These are phyloP conservation scores for Cystobasidium onofrii DNA, from an alignment of 768 basidiomycete genomes.

Conservation along the genomic window DNA sequence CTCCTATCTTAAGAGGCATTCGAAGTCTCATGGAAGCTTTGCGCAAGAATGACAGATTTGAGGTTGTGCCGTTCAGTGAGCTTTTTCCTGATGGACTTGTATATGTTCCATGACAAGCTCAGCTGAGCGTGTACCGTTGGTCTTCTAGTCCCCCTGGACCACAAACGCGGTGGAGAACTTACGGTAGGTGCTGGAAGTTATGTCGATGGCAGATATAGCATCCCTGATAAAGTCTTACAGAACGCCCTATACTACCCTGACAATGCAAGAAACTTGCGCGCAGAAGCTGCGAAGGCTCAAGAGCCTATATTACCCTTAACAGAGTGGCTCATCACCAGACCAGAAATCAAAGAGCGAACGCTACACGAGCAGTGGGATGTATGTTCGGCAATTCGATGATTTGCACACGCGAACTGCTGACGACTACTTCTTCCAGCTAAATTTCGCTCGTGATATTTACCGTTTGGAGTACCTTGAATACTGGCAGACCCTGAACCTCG, in stretches of 20 bases:
- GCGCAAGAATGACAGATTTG: neutral
- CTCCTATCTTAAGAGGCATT: slow-evolving; percentile 1
- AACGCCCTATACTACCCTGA: slow-evolving; percentile 11
- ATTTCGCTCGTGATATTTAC: neutral
- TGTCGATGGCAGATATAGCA: too few relatives aligned
- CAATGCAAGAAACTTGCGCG: neutral
- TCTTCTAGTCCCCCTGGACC: neutral
- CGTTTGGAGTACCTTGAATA: slow-evolving; percentile 12
- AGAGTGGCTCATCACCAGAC: neutral
- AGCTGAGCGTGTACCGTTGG: neutral
- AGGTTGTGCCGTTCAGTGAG: neutral
- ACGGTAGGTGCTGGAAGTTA: neutral
- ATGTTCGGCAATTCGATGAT: neutral
- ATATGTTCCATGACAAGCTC: neutral
- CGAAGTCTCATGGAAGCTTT: neutral
- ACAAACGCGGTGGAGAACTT: neutral
- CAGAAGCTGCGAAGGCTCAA: neutral
- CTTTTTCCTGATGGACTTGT: neutral
- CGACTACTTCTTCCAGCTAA: neutral
- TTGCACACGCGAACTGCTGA: neutral
- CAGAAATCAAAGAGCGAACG: neutral
- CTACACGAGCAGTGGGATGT: slow-evolving; percentile 27
- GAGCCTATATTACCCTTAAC: slow-evolving; percentile 23
- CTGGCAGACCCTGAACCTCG: slow-evolving; percentile 6
- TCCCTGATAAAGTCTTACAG: neutral